phyloP scores from a whole-genome alignment of 176 grass and related monocot genomes.

The Oryza longistaminata region DNA sequence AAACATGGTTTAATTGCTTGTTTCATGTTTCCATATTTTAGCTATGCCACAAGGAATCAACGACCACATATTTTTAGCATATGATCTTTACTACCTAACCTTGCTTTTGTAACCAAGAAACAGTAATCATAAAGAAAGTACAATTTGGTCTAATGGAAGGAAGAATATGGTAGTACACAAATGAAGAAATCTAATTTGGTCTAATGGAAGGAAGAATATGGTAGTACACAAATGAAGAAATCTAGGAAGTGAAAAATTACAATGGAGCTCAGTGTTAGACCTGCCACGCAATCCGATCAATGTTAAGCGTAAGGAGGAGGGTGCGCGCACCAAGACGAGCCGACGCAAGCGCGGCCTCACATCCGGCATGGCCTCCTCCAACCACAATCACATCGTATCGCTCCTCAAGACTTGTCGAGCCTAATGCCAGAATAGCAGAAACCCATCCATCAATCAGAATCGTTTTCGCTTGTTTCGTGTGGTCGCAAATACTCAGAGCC shows the following conservation, averaged over 20 bases:
- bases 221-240: not conserved
- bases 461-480: not conserved
- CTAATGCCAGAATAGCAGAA: slow-evolving; percentile 39
- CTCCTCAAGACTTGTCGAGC: slow-evolving; percentile 47
- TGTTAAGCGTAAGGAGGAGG: slow-evolving; percentile 93
- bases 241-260: not conserved
- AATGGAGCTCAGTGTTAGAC: slow-evolving; percentile 23
- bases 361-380: slow-evolving; percentile 91
- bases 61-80: not conserved
- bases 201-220: not conserved
- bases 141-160: not conserved
- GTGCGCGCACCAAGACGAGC: slow-evolving; percentile 83
- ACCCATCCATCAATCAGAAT: not conserved
- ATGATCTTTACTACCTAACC: not conserved
- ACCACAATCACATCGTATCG: slow-evolving; percentile 94
- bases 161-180: not conserved
- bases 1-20: not conserved
- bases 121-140: not conserved
- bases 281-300: slow-evolving; percentile 99
- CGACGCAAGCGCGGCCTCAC: slow-evolving; percentile 90
- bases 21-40: too few relatives aligned
- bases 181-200: not conserved
- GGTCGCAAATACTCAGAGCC: not conserved
- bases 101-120: not conserved
- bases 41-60: not conserved